These are phyloP conservation scores for Fermentozyma sake DNA, from an alignment of 1,139 yeast species.

Conservation along the genomic window DNA sequence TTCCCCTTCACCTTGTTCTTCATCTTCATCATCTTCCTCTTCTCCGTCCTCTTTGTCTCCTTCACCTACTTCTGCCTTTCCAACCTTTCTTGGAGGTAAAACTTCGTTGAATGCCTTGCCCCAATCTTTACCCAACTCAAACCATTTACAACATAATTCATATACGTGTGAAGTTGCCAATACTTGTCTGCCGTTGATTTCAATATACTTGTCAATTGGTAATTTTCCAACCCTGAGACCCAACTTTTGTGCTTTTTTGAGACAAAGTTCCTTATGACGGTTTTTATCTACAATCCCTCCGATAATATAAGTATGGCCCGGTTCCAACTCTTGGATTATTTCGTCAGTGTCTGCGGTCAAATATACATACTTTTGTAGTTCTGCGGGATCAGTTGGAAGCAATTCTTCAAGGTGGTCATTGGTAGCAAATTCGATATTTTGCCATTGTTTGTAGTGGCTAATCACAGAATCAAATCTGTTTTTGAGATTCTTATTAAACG, in stretches of 20 bases:
- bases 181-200: conserved; percentile 80
- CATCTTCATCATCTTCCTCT: conserved; percentile 5
- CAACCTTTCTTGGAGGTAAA: conserved; percentile 74
- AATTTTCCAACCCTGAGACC: conserved; percentile 72
- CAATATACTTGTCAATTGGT: conserved; percentile 84
- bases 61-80: conserved; percentile 11
- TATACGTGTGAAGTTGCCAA: conserved; percentile 93
- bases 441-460: conserved; percentile 63
- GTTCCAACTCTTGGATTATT: conserved; percentile 53
- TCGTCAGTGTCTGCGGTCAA: conserved; percentile 86
- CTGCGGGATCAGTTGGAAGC: conserved; percentile 27
- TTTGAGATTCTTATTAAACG: conserved; percentile 63
- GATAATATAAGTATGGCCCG: conserved; percentile 72
- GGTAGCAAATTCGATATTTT: conserved; percentile 48
- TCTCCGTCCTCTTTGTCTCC: conserved; percentile 8
- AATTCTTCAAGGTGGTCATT: conserved; percentile 39
- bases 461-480: conserved; percentile 65
- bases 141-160: conserved; percentile 78
- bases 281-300: conserved; percentile 98
- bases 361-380: conserved; percentile 51
- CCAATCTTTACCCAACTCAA: conserved; percentile 72
- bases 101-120: conserved; percentile 77
- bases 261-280: conserved; percentile 78
- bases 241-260: conserved; percentile 70
- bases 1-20: conserved; percentile 6